Base-by-base conservation (phyloP, 225 moss, liverwort and hornwort species). In the Physcomitrium patens region DNA sequence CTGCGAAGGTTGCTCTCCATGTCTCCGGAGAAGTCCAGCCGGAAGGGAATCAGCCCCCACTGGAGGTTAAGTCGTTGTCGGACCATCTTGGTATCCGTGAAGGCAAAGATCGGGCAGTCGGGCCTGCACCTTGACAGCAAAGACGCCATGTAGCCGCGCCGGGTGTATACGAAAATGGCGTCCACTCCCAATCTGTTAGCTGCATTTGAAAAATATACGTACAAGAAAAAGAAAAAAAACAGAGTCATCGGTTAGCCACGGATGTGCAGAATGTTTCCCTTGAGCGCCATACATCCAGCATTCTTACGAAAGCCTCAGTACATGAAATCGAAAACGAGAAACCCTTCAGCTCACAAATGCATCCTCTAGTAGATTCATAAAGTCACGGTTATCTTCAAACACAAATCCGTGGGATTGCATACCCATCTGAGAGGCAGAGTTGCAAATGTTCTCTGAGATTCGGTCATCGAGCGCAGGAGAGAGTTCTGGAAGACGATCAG, bases 71-170 rank as follows among this genome's bases (percentile, higher is more conserved):
- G 81, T 37, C 95, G 87, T 65, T 91, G 95, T 70, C 99, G 87
- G 31, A 99, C 86, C 14, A 79, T 78, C 67, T 81, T 95, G 23
- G 88, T 89, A 68, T 95, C 95, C 1, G 99, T 99, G 89, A 99
- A 99, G 16, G 99, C 99, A 77, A 99, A 99, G 63, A 99, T 95
- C 41, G 99, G 99, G 75, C 95, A 95, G 80, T 99, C 99, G 9
- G 99, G 99, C 56, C 99, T 80, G 49, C 86, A 92, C 72, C 99
- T 86, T 41, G 99, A 99, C 23, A 99, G 78, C 9, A 99, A 88
- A 13, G 91, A 90, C 9, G 99, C 99, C 99, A 99, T 99, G 82
- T 99, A 93, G 16, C 99, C 99, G 67, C 87, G 86, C 52, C 95
- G 83, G 9, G 99, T 99, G 76, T 95, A 99, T 23, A 99, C 99